Conservation (phyloP, 495 filamentous ascomycete species). For the Aspergillus ostianus region DNA sequence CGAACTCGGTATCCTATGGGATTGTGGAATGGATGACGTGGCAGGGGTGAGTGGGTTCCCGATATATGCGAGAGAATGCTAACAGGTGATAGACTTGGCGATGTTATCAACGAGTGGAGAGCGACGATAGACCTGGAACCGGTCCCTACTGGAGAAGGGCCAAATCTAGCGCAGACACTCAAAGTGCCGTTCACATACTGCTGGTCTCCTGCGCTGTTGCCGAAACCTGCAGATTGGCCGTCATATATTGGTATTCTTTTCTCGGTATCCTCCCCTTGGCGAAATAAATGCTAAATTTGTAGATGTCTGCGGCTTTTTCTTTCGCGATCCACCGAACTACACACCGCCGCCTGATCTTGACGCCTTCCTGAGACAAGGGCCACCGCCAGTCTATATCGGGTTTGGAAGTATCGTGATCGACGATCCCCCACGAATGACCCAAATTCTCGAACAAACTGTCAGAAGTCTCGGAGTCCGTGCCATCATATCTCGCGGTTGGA, state of each 20-base stretch:
- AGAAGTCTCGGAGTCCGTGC: slow-evolving; percentile 49
- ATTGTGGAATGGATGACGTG: slow-evolving; percentile 66
- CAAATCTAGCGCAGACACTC: slow-evolving; percentile 36
- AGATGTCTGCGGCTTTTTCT: slow-evolving; percentile 63
- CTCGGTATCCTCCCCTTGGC: neutral
- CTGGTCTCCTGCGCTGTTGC: slow-evolving; percentile 62
- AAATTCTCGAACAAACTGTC: slow-evolving; percentile 56
- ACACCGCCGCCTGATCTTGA: slow-evolving; percentile 50
- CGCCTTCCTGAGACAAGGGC: slow-evolving; percentile 52
- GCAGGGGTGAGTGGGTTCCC: slow-evolving; percentile 50
- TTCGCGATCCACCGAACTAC: slow-evolving; percentile 50
- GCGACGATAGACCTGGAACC: slow-evolving; percentile 52
- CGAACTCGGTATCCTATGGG: slow-evolving; percentile 59
- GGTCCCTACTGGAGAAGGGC: slow-evolving; percentile 38
- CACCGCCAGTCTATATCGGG: slow-evolving; percentile 62
- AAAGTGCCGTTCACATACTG: slow-evolving; percentile 63
- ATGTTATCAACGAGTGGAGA: slow-evolving; percentile 59
- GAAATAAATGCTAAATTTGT: neutral
- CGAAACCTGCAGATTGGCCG: slow-evolving; percentile 62
- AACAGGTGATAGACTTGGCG: slow-evolving; percentile 47
- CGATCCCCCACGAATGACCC: slow-evolving; percentile 52
- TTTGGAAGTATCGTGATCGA: slow-evolving; percentile 68
- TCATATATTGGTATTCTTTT: slow-evolving; percentile 46
- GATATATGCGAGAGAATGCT: slow-evolving; percentile 1
- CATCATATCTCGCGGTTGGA: slow-evolving; percentile 64